Evolutionary conservation across 1,284 basidiomycete genomes (phyloP).

Genomic region (Sporisorium scitamineum): DNA sequence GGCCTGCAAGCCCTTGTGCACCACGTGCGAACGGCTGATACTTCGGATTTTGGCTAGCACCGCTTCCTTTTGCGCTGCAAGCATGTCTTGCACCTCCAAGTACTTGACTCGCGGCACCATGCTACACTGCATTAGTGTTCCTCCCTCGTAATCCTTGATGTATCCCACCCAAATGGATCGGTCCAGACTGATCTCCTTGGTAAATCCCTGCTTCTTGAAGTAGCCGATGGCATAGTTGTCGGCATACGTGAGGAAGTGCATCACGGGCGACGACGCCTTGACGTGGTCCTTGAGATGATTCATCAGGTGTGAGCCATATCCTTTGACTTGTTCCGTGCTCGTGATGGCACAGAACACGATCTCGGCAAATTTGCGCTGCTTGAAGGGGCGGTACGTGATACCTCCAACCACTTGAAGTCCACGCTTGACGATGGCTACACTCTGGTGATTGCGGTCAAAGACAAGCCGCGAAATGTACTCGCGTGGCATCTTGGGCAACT

Average conservation of each 20-base stretch:
- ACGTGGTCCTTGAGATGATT: conserved; percentile 98
- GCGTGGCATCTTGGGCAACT: conserved; percentile 98
- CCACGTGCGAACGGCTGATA: conserved; percentile 86
- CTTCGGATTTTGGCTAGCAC: conserved; percentile 84
- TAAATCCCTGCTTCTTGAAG: conserved; percentile 95
- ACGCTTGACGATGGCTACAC: conserved; percentile 92
- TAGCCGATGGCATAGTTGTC: conserved; percentile 99
- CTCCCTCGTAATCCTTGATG: conserved; percentile 99
- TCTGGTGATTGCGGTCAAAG: conserved; percentile 89
- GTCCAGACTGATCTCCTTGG: conserved; percentile 92
- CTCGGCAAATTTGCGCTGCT: conserved; percentile 93
- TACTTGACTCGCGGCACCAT: conserved; percentile 93
- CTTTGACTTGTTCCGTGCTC: conserved; percentile 96
- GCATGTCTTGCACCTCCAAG: conserved; percentile 81
- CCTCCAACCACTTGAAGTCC: conserved; percentile 97
- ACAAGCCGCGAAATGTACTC: conserved; percentile 98
- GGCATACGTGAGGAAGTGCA: conserved; percentile 96
- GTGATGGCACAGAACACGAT: conserved; percentile 99
- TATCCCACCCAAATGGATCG: conserved; percentile 96
- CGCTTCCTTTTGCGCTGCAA: conserved; percentile 83
- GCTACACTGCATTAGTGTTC: conserved; percentile 98
- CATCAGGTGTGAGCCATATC: conserved; percentile 98
- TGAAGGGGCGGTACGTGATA: conserved; percentile 96
- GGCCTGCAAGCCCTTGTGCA: conserved; percentile 83
- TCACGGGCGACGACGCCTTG: conserved; percentile 81